Percentiles rank a stretch among this genome's conserved stretches.
These are phyloP conservation scores for Trichoderma aggressivum DNA, from an alignment of 2,329 filamentous ascomycete genomes.

Conservation along the genomic window DNA sequence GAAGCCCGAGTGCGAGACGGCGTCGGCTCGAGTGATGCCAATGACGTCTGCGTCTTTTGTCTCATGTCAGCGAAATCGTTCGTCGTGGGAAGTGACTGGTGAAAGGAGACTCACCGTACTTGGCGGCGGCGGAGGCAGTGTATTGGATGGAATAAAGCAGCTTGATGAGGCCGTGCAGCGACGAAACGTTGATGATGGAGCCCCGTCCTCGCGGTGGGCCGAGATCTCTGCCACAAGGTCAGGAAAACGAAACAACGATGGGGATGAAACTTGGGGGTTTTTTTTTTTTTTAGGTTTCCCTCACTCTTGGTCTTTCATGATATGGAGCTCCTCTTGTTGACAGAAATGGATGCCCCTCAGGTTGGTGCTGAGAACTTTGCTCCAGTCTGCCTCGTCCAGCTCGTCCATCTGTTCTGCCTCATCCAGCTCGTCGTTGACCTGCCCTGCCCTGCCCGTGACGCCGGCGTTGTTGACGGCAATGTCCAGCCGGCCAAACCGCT, in stretches of 20 bases:
- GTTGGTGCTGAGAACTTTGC: constrained; percentile 41
- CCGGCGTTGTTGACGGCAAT: constrained; percentile 33
- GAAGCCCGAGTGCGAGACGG: constrained; percentile 46
- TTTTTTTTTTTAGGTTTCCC: not conserved
- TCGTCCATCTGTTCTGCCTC: constrained; percentile 42
- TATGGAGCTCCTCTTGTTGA: constrained; percentile 48
- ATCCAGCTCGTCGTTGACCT: constrained; percentile 31
- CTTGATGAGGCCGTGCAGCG: constrained; percentile 48
- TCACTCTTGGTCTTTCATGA: constrained; percentile 51
- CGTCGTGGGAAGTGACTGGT: too few species aligned
- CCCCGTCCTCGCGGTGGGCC: constrained; percentile 43
- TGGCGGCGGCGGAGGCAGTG: constrained; percentile 49
- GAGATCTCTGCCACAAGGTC: constrained; percentile 28
- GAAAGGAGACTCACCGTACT: constrained; percentile 42
- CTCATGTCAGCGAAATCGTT: not conserved
- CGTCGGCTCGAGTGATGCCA: constrained; percentile 53
- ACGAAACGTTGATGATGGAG: constrained; percentile 53
- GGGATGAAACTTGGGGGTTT: not conserved
- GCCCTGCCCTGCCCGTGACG: constrained; percentile 39
- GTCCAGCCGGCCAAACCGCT: too few species aligned
- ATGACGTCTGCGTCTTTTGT: constrained; percentile 34
- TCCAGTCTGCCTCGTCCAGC: constrained; percentile 45
- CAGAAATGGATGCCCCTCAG: constrained; percentile 36
- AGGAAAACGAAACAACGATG: not conserved
- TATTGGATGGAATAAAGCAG: constrained; percentile 34